Percentiles rank a stretch among this genome's conserved stretches.
Conservation (phyloP, 345 rosid genomes). For the Citrus unshiu region DNA sequence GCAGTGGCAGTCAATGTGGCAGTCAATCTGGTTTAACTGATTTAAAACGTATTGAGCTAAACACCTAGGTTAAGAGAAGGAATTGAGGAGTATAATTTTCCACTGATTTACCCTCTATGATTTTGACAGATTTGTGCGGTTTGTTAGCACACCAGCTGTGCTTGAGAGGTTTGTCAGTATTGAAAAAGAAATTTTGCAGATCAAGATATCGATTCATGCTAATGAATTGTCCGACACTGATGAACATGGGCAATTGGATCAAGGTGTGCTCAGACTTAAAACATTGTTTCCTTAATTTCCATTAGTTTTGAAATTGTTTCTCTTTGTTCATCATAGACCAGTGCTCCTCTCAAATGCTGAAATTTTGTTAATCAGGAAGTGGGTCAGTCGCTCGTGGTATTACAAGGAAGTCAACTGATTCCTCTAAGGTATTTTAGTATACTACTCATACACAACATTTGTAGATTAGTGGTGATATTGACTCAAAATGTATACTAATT, state of each 20-base stretch:
- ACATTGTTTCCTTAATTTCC: neutral
- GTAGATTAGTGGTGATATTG: neutral
- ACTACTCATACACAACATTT: neutral
- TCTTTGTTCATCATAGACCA: neutral
- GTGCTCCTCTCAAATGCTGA: neutral
- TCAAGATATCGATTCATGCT: conserved; percentile 59
- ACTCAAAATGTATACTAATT: neutral
- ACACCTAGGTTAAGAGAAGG: neutral
- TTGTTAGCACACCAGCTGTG: conserved; percentile 81
- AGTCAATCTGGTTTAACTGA: neutral
- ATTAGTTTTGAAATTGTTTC: neutral
- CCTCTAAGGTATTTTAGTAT: conserved; percentile 39
- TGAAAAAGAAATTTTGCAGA: conserved; percentile 76
- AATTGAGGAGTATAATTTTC: neutral
- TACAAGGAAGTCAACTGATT: conserved; percentile 41
- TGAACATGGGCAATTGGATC: conserved; percentile 28
- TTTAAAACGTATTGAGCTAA: neutral
- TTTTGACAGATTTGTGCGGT: conserved; percentile 66
- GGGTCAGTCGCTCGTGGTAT: conserved; percentile 14
- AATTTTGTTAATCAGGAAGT: conserved; percentile 27
- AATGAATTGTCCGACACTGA: conserved; percentile 37
- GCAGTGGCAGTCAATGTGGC: neutral
- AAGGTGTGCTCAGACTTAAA: conserved; percentile 35
- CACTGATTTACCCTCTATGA: neutral
- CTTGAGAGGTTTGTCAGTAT: conserved; percentile 76